Conservation (phyloP, 1,284 basidiomycete genomes). For the Veloboletus limbatus region DNA sequence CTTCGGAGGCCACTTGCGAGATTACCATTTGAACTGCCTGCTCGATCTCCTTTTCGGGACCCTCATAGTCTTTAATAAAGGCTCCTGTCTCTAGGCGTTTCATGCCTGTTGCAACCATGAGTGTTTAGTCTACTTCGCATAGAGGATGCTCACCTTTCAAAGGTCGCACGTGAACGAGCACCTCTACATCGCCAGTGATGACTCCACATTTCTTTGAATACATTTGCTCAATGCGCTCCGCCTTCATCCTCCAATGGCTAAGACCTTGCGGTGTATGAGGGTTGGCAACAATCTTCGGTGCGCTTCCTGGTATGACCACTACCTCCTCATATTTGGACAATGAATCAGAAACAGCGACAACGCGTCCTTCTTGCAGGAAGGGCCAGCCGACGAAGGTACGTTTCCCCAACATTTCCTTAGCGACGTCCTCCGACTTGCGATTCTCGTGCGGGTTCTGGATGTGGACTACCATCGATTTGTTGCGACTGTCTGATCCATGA, state of each 20-base stretch:
- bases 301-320: conserved; percentile 49
- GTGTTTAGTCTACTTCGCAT: background rate
- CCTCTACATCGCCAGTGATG: conserved; percentile 77
- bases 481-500: conserved; percentile 86
- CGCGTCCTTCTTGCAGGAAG: conserved; percentile 89
- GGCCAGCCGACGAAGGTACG: conserved; percentile 90
- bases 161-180: conserved; percentile 81
- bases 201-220: conserved; percentile 93
- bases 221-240: conserved; percentile 76
- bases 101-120: conserved; percentile 54
- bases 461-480: conserved; percentile 90
- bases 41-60: conserved; percentile 75
- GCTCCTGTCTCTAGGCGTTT: conserved; percentile 88
- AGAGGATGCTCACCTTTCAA: conserved; percentile 66
- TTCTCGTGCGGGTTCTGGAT: conserved; percentile 76
- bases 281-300: conserved; percentile 61
- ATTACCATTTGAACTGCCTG: conserved; percentile 86
- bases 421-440: conserved; percentile 71
- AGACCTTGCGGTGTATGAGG: conserved; percentile 71
- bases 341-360: conserved; percentile 85
- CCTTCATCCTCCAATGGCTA: conserved; percentile 72
- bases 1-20: conserved; percentile 77
- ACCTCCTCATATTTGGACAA: conserved; percentile 85
- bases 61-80: conserved; percentile 94
- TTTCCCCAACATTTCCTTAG: conserved; percentile 71